A percentile compares a stretch with the other conserved stretches of the same genome.
phyloP scores from a whole-genome alignment of 345 rosid species.

The rapeseed (Brassica napus) region DNA sequence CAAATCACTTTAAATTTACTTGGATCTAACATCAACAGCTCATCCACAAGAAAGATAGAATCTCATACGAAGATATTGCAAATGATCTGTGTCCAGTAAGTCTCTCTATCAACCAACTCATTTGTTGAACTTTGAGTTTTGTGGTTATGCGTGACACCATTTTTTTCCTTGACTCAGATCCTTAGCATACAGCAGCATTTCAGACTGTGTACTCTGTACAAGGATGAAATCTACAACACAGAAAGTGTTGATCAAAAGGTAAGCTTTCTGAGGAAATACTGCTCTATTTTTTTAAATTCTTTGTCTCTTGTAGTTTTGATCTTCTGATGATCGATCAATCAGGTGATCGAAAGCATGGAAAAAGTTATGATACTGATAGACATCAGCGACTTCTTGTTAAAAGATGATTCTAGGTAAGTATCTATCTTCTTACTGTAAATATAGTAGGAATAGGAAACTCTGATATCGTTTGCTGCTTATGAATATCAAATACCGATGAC shows the following conservation, averaged over 20 bases:
- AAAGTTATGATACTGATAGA: slow-evolving; percentile 88
- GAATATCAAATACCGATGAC: not conserved
- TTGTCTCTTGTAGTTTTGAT: not conserved
- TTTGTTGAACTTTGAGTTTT: slow-evolving; percentile 27
- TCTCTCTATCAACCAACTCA: slow-evolving; percentile 12
- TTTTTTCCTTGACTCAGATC: slow-evolving; percentile 46
- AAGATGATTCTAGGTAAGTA: slow-evolving; percentile 77
- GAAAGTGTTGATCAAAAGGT: slow-evolving; percentile 83
- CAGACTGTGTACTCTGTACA: slow-evolving; percentile 86
- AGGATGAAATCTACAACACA: slow-evolving; percentile 96
- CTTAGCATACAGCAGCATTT: slow-evolving; percentile 90
- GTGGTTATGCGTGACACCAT: not conserved
- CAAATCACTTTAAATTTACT: not conserved
- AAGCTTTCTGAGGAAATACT: slow-evolving; percentile 39
- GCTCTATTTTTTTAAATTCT: not conserved
- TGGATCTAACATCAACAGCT: slow-evolving; percentile 47
- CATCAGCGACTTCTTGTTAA: slow-evolving; percentile 85
- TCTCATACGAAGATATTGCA: slow-evolving; percentile 44
- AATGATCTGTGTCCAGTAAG: slow-evolving; percentile 91
- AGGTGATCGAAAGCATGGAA: slow-evolving; percentile 97
- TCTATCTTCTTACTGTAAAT: slow-evolving; percentile 1
- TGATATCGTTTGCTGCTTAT: not conserved
- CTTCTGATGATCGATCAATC: slow-evolving; percentile 14
- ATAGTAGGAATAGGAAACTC: not conserved
- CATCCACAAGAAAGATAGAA: slow-evolving; percentile 35